A percentile compares a stretch with the other conserved stretches of the same genome.
Evolutionary conservation across 106 monocot genomes (phyloP).

Genomic region (Agapanthus africanus): DNA sequence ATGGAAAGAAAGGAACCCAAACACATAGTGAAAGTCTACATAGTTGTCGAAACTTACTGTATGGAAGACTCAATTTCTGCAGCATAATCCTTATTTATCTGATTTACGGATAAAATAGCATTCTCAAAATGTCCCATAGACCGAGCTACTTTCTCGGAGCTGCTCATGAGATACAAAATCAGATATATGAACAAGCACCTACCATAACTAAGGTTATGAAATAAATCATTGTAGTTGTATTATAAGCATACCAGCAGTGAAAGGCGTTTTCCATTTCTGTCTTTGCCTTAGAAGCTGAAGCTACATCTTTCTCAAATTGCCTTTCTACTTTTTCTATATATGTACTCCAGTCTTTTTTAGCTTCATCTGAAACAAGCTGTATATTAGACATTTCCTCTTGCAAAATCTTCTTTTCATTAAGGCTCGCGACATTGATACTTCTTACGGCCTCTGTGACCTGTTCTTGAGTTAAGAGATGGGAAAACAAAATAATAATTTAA

Average conservation of each 20-base stretch:
- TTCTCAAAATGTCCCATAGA: slow-evolving; percentile 41
- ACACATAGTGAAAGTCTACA: background rate
- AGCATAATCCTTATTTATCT: slow-evolving; percentile 25
- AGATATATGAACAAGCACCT: background rate
- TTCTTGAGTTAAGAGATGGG: background rate
- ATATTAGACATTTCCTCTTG: slow-evolving; percentile 34
- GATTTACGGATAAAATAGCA: slow-evolving; percentile 23
- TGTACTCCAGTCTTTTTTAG: no score
- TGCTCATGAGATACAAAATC: slow-evolving; percentile 16
- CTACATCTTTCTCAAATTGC: no score
- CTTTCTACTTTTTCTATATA: no score
- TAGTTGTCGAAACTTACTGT: slow-evolving; percentile 24
- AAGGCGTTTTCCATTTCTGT: slow-evolving; percentile 25
- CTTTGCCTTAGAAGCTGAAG: slow-evolving; percentile 13
- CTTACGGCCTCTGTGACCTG: no score
- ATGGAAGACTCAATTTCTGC: slow-evolving; percentile 25
- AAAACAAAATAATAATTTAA: no score
- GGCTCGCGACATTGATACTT: no score
- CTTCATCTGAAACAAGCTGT: no score
- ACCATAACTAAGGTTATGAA: background rate
- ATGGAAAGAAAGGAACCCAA: background rate
- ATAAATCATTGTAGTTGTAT: no score
- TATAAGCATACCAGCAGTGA: slow-evolving; percentile 28
- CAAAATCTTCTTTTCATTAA: slow-evolving; percentile 18
- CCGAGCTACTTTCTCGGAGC: slow-evolving; percentile 37